These are phyloP conservation scores for Oidium heveae DNA, from an alignment of 2,329 filamentous ascomycete genomes.

Conservation along the genomic window DNA sequence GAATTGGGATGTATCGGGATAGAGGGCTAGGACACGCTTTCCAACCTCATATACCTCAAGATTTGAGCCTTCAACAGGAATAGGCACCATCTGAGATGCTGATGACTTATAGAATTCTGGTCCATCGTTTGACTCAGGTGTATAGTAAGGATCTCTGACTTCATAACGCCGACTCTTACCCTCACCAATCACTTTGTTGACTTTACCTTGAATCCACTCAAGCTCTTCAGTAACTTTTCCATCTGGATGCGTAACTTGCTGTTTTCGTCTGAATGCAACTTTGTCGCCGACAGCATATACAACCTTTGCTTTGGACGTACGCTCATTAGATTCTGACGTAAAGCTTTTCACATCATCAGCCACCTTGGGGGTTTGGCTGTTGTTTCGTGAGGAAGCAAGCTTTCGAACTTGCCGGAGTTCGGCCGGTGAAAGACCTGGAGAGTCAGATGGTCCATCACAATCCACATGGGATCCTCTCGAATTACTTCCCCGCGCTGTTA, in stretches of 20 bases:
- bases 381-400: conserved; percentile 8
- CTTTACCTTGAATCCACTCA: conserved; percentile 55
- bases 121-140: conserved; percentile 21
- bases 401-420: conserved; percentile 11
- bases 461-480: conserved; percentile 9
- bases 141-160: conserved; percentile 57
- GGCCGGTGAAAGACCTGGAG: conserved; percentile 12
- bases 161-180: conserved; percentile 57
- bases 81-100: conserved; percentile 52
- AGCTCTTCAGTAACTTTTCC: conserved; percentile 14
- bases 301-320: conserved; percentile 20
- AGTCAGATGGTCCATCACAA: conserved; percentile 12
- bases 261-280: conserved; percentile 39
- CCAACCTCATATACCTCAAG: conserved; percentile 37
- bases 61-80: conserved; percentile 33
- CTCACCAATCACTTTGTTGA: conserved; percentile 49
- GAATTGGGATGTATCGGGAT: conserved; percentile 66
- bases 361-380: conserved; percentile 12
- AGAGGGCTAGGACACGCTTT: conserved; percentile 51
- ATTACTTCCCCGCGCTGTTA: conserved; percentile 7
- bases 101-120: conserved; percentile 36
- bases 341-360: conserved; percentile 6
- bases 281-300: conserved; percentile 35
- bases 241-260: conserved; percentile 17
- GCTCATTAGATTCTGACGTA: conserved; percentile 7